A percentile compares a stretch with the other conserved stretches of the same genome.
Conservation (phyloP, 306 rosid genomes). For the Rosa persica region DNA sequence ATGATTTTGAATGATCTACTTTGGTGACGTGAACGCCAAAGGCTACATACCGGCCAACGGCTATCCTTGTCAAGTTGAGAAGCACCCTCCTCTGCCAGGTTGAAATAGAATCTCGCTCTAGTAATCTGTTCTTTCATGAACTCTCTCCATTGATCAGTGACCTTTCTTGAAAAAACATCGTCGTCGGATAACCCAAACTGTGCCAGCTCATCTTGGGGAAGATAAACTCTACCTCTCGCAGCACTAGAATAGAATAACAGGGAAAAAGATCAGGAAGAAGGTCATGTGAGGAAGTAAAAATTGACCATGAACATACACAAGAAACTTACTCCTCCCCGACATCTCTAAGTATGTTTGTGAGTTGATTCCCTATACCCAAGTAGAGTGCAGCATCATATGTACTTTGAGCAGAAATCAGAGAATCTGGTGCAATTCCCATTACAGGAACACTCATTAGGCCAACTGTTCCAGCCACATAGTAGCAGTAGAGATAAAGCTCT, state of each 20-base stretch:
- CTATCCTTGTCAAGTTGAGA: slow-evolving; percentile 81
- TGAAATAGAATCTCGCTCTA: slow-evolving; percentile 80
- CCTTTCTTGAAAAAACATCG: slow-evolving; percentile 62
- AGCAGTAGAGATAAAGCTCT: slow-evolving; percentile 86
- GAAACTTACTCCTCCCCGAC: slow-evolving; percentile 88
- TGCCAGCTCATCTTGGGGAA: slow-evolving; percentile 91
- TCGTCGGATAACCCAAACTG: slow-evolving; percentile 64
- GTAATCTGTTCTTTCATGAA: slow-evolving; percentile 82
- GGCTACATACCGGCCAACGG: slow-evolving; percentile 76
- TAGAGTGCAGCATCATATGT: slow-evolving; percentile 66
- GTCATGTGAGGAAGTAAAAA: neutral
- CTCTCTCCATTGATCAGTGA: slow-evolving; percentile 63
- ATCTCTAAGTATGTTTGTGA: slow-evolving; percentile 88
- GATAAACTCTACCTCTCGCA: slow-evolving; percentile 81
- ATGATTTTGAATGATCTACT: neutral
- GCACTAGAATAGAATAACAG: slow-evolving; percentile 43
- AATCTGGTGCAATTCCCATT: slow-evolving; percentile 80
- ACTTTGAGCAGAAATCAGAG: slow-evolving; percentile 47
- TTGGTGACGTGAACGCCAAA: neutral
- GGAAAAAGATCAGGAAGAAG: neutral
- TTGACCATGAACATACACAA: neutral
- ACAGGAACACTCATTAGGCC: slow-evolving; percentile 87
- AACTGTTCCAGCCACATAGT: slow-evolving; percentile 90
- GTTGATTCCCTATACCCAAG: slow-evolving; percentile 84
- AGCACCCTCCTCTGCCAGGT: slow-evolving; percentile 75